Evolutionary conservation across 106 monocot genomes (phyloP), one percentile per base, ranked within the genome.

Genomic region (Apostasia ramifera): DNA sequence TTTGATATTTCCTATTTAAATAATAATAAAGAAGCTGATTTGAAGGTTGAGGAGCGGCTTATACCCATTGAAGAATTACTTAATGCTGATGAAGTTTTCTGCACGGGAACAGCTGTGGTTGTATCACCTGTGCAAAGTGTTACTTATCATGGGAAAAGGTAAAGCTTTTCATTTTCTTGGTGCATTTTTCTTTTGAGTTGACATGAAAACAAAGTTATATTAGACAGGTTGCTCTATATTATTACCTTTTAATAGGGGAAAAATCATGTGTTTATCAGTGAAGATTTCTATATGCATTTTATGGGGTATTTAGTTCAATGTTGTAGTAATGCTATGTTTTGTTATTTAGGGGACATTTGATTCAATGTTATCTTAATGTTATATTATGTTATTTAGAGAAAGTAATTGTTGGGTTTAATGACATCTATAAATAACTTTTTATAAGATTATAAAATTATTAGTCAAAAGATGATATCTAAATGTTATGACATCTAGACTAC

Each of bases 101-200:
- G 95, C 53, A 97, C 95, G 11, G 95, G 95, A 62, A 97, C 95
- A 5, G 95, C 95, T 57, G 92, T 97, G 47, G 95, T 97, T 59
- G 84, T 97, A 42, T 89, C 89, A 39, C 95, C 95, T 49, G 95
- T 97, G 6, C 83, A 84, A 67, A 89, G 89, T 53, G 77, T 97
- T 64, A 97, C 89, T 2, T 83, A 83, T 64, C 75, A 72, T 6
- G 92, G 89, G 5, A 71, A 79, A 74, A 89, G 81, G 95, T 92
- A 82, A 66, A 39, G 39, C n/a, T n/a, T 59, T 44, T 42, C 11
- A 61, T 37, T 37, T 48, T 26, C 8, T 38, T 6, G 2, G 40
- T 42, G 8, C 1, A 1, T 60, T 51, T 10, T 53, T 8, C 8
- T 44, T 62, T 62, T 62, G 44, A 2, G 5, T 62, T 44, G 44